Base-by-base conservation (phyloP, 2,329 filamentous ascomycete genomes). In the Neocatenulostroma microsporum region DNA sequence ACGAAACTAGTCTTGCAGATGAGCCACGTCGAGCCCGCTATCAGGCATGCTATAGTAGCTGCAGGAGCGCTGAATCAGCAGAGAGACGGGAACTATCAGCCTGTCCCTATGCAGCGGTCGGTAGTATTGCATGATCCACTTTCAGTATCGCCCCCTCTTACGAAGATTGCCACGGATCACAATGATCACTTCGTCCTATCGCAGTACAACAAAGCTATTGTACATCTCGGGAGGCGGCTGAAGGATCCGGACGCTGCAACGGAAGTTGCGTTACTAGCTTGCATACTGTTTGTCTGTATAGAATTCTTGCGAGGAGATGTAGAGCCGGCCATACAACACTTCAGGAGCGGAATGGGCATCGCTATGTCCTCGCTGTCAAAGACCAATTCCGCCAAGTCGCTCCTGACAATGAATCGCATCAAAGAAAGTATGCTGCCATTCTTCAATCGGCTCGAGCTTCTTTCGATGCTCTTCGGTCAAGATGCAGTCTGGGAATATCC, bases 251-350 rank as follows among this genome's bases (percentile, higher is more conserved):
- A 21, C 3, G 29, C 25, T 6, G 34, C 44, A 6, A 31, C 44
- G 10, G 47, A 53, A n/a, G 41, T 47, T 2, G 37, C 47, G 6
- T 30, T 55, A 5, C 35, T 51, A 4, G 46, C 47, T n/a, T 55
- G 51, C 33, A 46, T 55, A 6, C 21, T 55, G 10, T 55, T 53
- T 39, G 48, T 54, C 19, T 50, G 50, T 32, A 39, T 54, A 14
- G 51, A 55, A 36, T 50, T 47, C 25, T 31, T 54, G 4, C 34
- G 49, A 11, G 48, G 50, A 2, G 47, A 54, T 21, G 41, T 39
- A 3, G 28, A 39, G n/a, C 40, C 46, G n/a, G 48, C 46, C 2
- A 24, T 53, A 9, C 41, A 41, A 24, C 48, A 53, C 27, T 44
- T 53, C 21, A 34, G 40, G 15, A 44, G 40, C 20, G 50, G 50